A percentile compares a stretch with the other conserved stretches of the same genome.
Evolutionary conservation across 805 yeast species (phyloP).

Genomic region (Ogataea nakhonphanomensis): DNA sequence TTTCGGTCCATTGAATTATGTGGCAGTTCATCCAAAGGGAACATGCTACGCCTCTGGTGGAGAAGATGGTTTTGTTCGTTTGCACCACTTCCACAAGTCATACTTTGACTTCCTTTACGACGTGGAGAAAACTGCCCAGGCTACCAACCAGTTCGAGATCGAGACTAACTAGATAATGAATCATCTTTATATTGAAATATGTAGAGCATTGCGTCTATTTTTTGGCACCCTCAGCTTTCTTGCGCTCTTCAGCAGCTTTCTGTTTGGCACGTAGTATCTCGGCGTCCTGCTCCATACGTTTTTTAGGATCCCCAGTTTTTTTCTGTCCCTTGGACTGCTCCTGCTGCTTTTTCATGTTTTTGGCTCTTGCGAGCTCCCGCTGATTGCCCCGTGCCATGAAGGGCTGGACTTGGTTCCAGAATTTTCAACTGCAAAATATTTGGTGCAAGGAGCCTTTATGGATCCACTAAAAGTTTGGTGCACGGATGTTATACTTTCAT

Average conservation of each 20-base stretch:
- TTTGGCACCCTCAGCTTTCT: conserved; percentile 30
- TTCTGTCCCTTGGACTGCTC: conserved; percentile 56
- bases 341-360: conserved; percentile 77
- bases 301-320: conserved; percentile 78
- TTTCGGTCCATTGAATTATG: conserved; percentile 95
- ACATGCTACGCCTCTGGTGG: conserved; percentile 94
- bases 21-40: conserved; percentile 94
- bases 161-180: conserved; percentile 13
- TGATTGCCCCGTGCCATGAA: conserved; percentile 94
- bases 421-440: background rate
- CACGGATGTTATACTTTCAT: conserved; percentile 34
- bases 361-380: conserved; percentile 89
- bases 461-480: conserved; percentile 1
- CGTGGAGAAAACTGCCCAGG: conserved; percentile 76
- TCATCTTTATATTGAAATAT: background rate
- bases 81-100: conserved; percentile 88
- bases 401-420: background rate
- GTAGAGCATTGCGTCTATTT: conserved; percentile 8
- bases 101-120: conserved; percentile 93
- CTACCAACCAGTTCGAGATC: conserved; percentile 25
- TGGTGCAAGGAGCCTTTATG: conserved; percentile 3
- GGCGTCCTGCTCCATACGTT: conserved; percentile 86
- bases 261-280: conserved; percentile 88
- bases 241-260: conserved; percentile 60
- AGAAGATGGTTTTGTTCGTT: conserved; percentile 96